Conservation (phyloP, 1,284 basidiomycete species). For the Lentinula novae-zelandiae region DNA sequence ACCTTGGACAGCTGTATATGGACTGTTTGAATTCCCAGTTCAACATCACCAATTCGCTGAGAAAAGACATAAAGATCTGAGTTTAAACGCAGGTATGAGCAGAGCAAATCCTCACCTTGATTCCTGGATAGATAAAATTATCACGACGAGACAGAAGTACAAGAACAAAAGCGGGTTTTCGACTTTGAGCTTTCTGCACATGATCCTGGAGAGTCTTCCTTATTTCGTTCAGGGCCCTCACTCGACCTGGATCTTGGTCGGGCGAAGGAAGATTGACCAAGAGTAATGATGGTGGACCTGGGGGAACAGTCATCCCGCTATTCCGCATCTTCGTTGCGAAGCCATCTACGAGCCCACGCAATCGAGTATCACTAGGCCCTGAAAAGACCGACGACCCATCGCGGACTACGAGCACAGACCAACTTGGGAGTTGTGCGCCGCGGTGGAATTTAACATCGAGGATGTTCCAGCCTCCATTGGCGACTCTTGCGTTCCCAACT, state of each 20-base stretch:
- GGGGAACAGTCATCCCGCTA: slow-evolving; percentile 50
- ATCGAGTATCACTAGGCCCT: slow-evolving; percentile 36
- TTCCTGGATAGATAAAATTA: slow-evolving; percentile 69
- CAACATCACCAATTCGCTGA: slow-evolving; percentile 61
- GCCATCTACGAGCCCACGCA: slow-evolving; percentile 39
- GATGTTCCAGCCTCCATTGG: slow-evolving; percentile 71
- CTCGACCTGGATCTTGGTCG: slow-evolving; percentile 38
- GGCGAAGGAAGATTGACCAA: slow-evolving; percentile 28
- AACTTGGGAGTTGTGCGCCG: slow-evolving; percentile 37
- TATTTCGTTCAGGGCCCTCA: slow-evolving; percentile 37
- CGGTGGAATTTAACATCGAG: slow-evolving; percentile 60
- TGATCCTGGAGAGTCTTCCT: slow-evolving; percentile 31
- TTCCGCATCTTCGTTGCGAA: slow-evolving; percentile 48
- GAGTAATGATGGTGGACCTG: slow-evolving; percentile 35
- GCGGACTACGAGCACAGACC: slow-evolving; percentile 58
- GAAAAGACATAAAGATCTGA: not conserved
- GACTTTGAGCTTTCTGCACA: slow-evolving; percentile 19
- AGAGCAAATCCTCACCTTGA: slow-evolving; percentile 43
- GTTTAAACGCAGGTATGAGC: not conserved
- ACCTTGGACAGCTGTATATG: slow-evolving; percentile 64
- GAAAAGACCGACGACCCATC: slow-evolving; percentile 38
- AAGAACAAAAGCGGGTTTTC: slow-evolving; percentile 54
- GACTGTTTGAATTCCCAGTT: slow-evolving; percentile 64
- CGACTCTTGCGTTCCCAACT: slow-evolving; percentile 37
- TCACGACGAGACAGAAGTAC: slow-evolving; percentile 62